Percentiles rank a stretch among this genome's conserved stretches.
These are phyloP conservation scores for Penicillium paradoxum DNA, from an alignment of 495 filamentous ascomycete genomes.

Conservation along the genomic window DNA sequence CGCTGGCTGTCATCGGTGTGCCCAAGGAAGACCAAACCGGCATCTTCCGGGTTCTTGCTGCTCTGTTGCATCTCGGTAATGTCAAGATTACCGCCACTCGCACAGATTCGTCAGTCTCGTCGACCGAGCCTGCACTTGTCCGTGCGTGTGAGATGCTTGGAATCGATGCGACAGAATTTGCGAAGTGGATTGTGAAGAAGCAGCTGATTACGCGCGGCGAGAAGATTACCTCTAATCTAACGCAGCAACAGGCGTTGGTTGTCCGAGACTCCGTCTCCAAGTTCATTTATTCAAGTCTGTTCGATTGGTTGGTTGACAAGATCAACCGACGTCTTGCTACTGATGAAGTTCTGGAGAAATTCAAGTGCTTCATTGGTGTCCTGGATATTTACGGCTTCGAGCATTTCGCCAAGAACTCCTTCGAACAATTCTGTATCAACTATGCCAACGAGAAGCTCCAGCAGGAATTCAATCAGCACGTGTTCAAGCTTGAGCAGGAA, in stretches of 20 bases:
- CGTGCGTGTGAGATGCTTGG: slow-evolving; percentile 83
- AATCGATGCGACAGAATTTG: slow-evolving; percentile 81
- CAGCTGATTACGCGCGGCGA: slow-evolving; percentile 95
- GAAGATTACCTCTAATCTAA: slow-evolving; percentile 95
- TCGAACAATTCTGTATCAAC: slow-evolving; percentile 99
- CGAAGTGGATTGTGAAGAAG: slow-evolving; percentile 99
- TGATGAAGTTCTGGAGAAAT: slow-evolving; percentile 75
- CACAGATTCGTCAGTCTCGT: slow-evolving; percentile 76
- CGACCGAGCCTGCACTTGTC: slow-evolving; percentile 74
- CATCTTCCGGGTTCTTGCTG: slow-evolving; percentile 89
- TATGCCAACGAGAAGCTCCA: slow-evolving; percentile 99
- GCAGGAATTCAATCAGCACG: slow-evolving; percentile 99
- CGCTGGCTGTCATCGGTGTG: slow-evolving; percentile 85
- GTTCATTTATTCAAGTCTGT: slow-evolving; percentile 96
- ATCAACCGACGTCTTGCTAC: slow-evolving; percentile 90
- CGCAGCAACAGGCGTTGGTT: slow-evolving; percentile 88
- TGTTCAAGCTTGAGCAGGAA: slow-evolving; percentile 99
- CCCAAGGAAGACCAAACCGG: slow-evolving; percentile 64
- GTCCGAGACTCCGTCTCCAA: slow-evolving; percentile 98
- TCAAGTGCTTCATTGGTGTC: slow-evolving; percentile 94
- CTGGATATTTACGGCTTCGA: slow-evolving; percentile 99
- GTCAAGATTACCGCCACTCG: slow-evolving; percentile 88
- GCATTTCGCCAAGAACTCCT: slow-evolving; percentile 99
- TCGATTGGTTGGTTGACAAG: slow-evolving; percentile 96
- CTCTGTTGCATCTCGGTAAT: slow-evolving; percentile 92